These are phyloP conservation scores for Penicillium subrubescens DNA, from an alignment of 495 filamentous ascomycete genomes.

Conservation along the genomic window DNA sequence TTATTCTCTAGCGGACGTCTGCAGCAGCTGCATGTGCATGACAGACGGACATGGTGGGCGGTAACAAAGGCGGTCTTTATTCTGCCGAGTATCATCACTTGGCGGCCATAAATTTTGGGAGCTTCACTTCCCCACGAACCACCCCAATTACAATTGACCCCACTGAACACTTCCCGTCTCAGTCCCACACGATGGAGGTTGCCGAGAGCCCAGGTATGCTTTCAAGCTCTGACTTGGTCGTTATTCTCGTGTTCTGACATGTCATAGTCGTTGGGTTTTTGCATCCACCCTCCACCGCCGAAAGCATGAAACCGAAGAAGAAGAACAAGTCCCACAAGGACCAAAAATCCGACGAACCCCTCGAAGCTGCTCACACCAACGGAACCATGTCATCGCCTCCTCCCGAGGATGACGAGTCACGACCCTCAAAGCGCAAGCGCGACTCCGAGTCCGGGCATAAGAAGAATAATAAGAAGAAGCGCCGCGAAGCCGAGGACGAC, in stretches of 20 bases:
- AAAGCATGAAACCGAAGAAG: conserved; percentile 10
- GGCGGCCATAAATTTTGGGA: conserved; percentile 15
- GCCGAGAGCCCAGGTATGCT: conserved; percentile 4
- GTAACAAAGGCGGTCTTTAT: conserved; percentile 12
- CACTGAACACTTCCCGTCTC: not conserved
- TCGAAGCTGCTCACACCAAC: not conserved
- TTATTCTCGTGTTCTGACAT: not conserved
- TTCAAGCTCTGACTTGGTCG: not conserved
- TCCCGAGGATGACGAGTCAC: conserved; percentile 5
- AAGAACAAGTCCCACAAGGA: conserved; percentile 17
- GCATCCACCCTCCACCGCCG: not conserved
- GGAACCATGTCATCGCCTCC: not conserved
- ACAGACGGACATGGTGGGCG: conserved; percentile 1
- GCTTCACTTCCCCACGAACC: conserved; percentile 1
- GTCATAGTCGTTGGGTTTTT: not conserved
- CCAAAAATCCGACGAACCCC: not conserved
- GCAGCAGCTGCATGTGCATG: not conserved
- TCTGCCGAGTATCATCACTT: conserved; percentile 5
- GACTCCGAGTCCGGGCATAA: conserved; percentile 16
- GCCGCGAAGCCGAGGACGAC: conserved; percentile 4
- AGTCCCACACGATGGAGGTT: conserved; percentile 7
- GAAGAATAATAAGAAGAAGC: conserved; percentile 22
- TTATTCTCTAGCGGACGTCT: not conserved
- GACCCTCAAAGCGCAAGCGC: conserved; percentile 27
- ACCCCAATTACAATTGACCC: not conserved